These are phyloP conservation scores for Besnoitia besnoiti DNA, from an alignment of 169 alveolate species.

Conservation along the genomic window DNA sequence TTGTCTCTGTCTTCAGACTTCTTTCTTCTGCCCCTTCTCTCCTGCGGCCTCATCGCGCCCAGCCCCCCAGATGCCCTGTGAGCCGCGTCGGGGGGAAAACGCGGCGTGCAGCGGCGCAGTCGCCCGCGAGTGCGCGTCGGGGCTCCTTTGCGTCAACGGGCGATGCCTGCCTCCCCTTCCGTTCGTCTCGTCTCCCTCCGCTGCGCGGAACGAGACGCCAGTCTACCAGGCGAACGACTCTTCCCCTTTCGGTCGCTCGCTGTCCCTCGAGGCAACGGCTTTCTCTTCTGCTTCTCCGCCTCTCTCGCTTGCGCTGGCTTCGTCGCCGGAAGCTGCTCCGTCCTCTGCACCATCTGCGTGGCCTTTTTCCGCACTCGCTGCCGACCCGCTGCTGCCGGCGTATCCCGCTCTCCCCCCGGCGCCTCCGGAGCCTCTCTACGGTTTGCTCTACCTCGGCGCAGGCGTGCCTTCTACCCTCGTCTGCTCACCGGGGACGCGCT, in stretches of 20 bases:
- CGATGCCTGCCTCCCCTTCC: neutral
- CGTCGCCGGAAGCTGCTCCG: neutral
- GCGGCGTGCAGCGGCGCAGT: neutral
- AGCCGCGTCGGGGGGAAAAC: neutral
- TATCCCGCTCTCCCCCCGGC: neutral
- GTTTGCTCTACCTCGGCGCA: neutral
- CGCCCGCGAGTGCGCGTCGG: neutral
- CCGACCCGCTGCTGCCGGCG: too few species aligned
- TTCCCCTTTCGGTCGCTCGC: neutral
- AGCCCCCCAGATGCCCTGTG: neutral
- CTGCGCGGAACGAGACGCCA: neutral
- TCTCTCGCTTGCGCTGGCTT: neutral
- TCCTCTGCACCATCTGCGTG: neutral
- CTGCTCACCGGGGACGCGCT: neutral
- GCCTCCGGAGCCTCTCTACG: neutral
- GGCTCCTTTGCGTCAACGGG: neutral
- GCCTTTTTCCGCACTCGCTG: too few species aligned
- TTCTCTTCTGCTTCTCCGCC: neutral
- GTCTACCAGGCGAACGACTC: neutral
- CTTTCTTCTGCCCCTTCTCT: neutral
- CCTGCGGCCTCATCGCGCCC: neutral
- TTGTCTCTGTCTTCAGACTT: too few species aligned
- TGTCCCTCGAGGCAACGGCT: neutral
- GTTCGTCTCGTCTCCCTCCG: neutral
- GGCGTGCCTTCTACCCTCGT: neutral